phyloP scores from a whole-genome alignment of 805 yeast genomes.

The Tetrapisispora phaffii region DNA sequence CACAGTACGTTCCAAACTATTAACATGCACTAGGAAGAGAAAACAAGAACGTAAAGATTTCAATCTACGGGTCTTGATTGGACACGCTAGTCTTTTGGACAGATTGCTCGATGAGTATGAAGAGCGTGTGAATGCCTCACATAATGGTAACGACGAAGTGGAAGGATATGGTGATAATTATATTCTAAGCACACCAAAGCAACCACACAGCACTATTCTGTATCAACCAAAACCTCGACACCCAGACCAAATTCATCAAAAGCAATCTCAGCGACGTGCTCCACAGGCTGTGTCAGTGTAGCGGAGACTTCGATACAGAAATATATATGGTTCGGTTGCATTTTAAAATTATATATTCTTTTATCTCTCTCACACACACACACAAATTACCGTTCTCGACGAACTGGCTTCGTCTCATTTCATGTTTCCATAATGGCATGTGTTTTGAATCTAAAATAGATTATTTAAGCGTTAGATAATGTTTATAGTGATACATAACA shows the following conservation, averaged over 20 bases:
- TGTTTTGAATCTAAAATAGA: too few relatives aligned
- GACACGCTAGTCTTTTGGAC: constrained; percentile 28
- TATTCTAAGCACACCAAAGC: not conserved
- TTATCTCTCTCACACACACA: too few relatives aligned
- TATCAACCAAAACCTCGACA: not conserved
- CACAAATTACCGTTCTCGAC: not conserved
- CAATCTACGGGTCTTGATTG: constrained; percentile 24
- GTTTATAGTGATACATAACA: too few relatives aligned
- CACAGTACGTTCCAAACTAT: not conserved
- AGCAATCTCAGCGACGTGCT: not conserved
- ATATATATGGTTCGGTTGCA: too few relatives aligned
- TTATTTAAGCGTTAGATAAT: too few relatives aligned
- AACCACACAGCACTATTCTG: not conserved
- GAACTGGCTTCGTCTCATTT: not conserved
- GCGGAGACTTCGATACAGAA: too few relatives aligned
- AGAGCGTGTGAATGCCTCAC: not conserved
- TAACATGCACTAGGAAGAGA: not conserved
- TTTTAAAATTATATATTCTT: not conserved
- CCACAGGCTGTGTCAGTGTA: constrained; percentile 1
- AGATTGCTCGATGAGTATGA: constrained; percentile 2
- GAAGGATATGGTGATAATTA: not conserved
- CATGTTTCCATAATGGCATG: too few relatives aligned
- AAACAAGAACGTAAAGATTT: constrained; percentile 12
- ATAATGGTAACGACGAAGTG: too few relatives aligned
- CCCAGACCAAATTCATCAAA: not conserved